Evolutionary conservation across 1,139 yeast species (phyloP).

Genomic region (Scheffersomyces quercinus): DNA sequence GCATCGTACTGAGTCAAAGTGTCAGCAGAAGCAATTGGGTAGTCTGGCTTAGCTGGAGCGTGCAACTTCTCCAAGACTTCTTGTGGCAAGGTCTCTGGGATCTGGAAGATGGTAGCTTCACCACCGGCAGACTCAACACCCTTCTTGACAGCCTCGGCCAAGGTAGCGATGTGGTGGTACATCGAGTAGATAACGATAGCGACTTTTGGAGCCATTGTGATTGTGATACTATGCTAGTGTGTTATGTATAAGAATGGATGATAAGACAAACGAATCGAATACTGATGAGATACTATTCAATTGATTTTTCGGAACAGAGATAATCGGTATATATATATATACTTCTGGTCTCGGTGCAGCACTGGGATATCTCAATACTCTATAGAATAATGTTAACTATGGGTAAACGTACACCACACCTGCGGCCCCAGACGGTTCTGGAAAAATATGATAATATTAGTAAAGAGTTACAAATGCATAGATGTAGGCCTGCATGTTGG

Average conservation of each 20-base stretch:
- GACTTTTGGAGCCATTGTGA: conserved; percentile 31
- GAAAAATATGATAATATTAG: too few relatives aligned
- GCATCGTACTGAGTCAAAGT: conserved; percentile 37
- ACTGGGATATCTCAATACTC: too few relatives aligned
- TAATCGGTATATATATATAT: too few relatives aligned
- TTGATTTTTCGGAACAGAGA: too few relatives aligned
- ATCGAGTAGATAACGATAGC: conserved; percentile 41
- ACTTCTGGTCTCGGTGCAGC: too few relatives aligned
- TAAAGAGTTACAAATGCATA: too few relatives aligned
- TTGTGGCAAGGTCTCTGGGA: conserved; percentile 35
- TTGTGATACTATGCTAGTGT: background rate
- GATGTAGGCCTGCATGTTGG: too few relatives aligned
- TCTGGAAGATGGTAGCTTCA: conserved; percentile 37
- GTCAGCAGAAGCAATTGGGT: conserved; percentile 33
- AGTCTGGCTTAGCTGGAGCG: conserved; percentile 34
- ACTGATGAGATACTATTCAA: too few relatives aligned
- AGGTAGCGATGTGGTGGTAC: conserved; percentile 36
- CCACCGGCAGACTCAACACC: conserved; percentile 44
- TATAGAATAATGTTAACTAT: too few relatives aligned
- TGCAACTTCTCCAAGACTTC: conserved; percentile 29
- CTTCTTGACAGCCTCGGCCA: conserved; percentile 36
- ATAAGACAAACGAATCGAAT: too few relatives aligned
- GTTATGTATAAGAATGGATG: background rate
- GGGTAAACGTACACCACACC: too few relatives aligned
- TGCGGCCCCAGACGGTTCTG: too few relatives aligned